Conservation (phyloP, 352 stramenopile species). For the Globisporangium acanthophoron region DNA sequence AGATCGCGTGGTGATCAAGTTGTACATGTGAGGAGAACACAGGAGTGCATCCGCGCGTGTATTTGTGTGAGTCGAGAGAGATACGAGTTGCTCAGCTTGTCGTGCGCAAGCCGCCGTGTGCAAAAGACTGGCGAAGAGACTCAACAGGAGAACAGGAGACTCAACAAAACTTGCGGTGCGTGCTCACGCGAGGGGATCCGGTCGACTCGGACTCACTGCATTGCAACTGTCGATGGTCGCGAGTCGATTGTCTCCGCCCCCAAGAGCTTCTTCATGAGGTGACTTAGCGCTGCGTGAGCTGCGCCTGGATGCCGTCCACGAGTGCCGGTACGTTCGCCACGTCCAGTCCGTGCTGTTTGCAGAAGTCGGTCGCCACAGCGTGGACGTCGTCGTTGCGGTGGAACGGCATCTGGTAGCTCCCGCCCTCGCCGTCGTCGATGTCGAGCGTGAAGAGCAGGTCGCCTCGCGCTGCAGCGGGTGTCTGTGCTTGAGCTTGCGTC, state of each 20-base stretch:
- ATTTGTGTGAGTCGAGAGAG: background rate
- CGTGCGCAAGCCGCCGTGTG: background rate
- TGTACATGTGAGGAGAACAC: background rate
- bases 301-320: constrained; percentile 47
- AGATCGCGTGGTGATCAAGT: background rate
- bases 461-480: constrained; percentile 12
- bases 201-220: background rate
- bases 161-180: background rate
- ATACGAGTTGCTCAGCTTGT: background rate
- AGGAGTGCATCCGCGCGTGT: background rate
- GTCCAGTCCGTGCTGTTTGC: constrained; percentile 44
- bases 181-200: background rate
- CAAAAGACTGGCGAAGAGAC: too few species aligned
- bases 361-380: constrained; percentile 46
- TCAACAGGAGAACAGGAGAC: too few species aligned
- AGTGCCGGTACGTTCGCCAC: constrained; percentile 51
- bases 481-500: constrained; percentile 5
- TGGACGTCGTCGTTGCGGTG: constrained; percentile 48
- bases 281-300: constrained; percentile 30
- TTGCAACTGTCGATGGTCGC: background rate
- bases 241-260: background rate
- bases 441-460: constrained; percentile 64
- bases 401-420: constrained; percentile 34
- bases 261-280: background rate
- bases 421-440: constrained; percentile 52